Base-by-base conservation (phyloP, 306 rosid species). In the Trifolium subterraneum region DNA sequence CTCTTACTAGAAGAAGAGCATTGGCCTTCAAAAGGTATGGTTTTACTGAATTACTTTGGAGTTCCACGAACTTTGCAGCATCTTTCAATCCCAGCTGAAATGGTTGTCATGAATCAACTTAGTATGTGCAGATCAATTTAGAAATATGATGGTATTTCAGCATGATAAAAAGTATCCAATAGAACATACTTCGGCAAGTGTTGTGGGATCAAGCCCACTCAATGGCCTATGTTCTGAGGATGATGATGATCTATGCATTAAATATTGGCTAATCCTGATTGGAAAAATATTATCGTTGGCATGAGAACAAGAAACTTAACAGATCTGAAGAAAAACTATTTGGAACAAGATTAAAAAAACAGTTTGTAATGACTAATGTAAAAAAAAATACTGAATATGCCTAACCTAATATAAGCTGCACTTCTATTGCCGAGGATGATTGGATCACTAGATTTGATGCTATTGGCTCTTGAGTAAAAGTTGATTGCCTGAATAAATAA, bases 41-140 rank as follows among this genome's bases (percentile, higher is more conserved):
- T 77, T 90, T 92, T 48, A 77, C 89, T 16, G 90, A 82, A 80
- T 76, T 85, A 72, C 82, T 82, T 75, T 7, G 82, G 39, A 86
- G 71, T 76, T 73, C 85, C 60, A 84, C 81, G 73, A 94, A 83
- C 83, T 87, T 94, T 77, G 90, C 90, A 18, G 92, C 99, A 84
- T 94, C 99, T 87, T 92, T 94, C 76, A 94, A 81, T 67, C 93
- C 99, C 83, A 94, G 92, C 99, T 94, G 90, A 80, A 84, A 82
- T 60, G 52, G 70, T 64, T 52, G 12, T 68, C 69, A 69, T 39
- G 64, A 31, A 50, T 70, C 79, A 80, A 64, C 64, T 71, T 73
- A 64, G 59, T 41, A 48, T 64, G 60, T 54, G 70, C 54, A 71
- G 27, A 63, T 48, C 13, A 59, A 63, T 70, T 58, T 51, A 31